Conservation (phyloP, 2,329 filamentous ascomycete genomes). For the Aspergillus sp. region DNA sequence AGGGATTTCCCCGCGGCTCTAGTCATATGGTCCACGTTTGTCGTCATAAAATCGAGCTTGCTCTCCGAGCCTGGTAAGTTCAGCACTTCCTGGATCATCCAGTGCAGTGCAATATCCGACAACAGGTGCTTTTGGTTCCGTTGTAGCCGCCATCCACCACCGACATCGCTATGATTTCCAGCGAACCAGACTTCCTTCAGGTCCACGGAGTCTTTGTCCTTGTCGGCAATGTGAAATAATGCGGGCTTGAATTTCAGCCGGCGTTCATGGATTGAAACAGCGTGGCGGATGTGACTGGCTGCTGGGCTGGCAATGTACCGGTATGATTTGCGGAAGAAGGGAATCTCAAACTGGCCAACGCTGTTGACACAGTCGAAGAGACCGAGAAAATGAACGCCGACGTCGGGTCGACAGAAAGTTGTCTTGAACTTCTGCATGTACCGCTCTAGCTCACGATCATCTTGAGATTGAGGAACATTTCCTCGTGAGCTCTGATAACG, state of each 20-base stretch:
- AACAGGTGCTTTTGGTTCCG: constrained; percentile 32
- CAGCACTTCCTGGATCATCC: constrained; percentile 53
- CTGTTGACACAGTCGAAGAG: constrained; percentile 58
- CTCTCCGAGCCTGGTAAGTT: constrained; percentile 22
- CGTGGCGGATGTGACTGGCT: constrained; percentile 51
- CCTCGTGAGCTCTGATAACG: constrained; percentile 35
- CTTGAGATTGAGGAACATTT: constrained; percentile 17
- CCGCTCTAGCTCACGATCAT: constrained; percentile 18
- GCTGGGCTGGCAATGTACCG: constrained; percentile 42
- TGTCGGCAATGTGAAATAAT: constrained; percentile 36
- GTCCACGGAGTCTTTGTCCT: constrained; percentile 36
- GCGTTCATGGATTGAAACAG: constrained; percentile 55
- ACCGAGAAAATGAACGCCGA: constrained; percentile 54
- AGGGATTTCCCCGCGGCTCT: constrained; percentile 11
- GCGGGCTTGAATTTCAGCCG: constrained; percentile 58
- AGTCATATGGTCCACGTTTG: constrained; percentile 15
- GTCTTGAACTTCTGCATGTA: constrained; percentile 47
- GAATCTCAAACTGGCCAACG: constrained; percentile 31
- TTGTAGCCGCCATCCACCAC: constrained; percentile 51
- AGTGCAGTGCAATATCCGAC: constrained; percentile 53
- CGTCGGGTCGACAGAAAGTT: constrained; percentile 50
- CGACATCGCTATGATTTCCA: constrained; percentile 55
- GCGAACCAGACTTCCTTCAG: constrained; percentile 58
- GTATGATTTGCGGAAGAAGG: constrained; percentile 31
- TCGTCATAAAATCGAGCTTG: constrained; percentile 21